These are phyloP conservation scores for Symbiodinium natans DNA, from an alignment of 73 alveolate genomes.

Conservation along the genomic window DNA sequence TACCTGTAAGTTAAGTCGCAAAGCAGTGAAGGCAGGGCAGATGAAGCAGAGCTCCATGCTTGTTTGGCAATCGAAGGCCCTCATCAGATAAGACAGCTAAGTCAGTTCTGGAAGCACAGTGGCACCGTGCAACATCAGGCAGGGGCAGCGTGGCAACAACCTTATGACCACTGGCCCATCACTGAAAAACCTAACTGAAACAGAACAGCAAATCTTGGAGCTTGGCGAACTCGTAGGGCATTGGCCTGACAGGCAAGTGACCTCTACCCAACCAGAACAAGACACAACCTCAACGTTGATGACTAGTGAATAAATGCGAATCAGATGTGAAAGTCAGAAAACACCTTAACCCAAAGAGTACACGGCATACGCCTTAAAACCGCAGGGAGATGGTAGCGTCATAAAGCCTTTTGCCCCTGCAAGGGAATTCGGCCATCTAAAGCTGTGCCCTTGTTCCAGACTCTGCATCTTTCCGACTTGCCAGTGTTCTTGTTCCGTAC, in stretches of 20 bases:
- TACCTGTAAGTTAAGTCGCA: conserved; percentile 1
- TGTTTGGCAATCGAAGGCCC: no score
- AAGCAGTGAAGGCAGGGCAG: background rate
- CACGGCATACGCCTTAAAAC: no score
- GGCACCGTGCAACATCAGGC: background rate
- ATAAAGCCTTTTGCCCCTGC: no score
- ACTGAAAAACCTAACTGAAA: background rate
- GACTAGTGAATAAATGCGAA: no score
- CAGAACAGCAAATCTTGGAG: background rate
- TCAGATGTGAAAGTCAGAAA: no score
- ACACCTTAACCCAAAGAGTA: no score
- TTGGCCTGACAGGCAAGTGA: background rate
- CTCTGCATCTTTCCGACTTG: no score
- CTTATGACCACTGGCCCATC: background rate
- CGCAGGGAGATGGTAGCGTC: no score
- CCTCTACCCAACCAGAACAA: background rate
- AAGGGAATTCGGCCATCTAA: no score
- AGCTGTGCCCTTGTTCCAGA: no score
- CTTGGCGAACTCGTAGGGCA: conserved; percentile 50
- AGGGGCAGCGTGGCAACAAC: conserved; percentile 39
- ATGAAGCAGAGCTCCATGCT: background rate
- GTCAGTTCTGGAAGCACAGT: background rate
- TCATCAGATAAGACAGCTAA: background rate
- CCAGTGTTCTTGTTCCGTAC: no score
- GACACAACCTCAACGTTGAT: no score